Base-by-base conservation (phyloP, 805 yeast genomes). In the Saccharomycopsis sp. region DNA sequence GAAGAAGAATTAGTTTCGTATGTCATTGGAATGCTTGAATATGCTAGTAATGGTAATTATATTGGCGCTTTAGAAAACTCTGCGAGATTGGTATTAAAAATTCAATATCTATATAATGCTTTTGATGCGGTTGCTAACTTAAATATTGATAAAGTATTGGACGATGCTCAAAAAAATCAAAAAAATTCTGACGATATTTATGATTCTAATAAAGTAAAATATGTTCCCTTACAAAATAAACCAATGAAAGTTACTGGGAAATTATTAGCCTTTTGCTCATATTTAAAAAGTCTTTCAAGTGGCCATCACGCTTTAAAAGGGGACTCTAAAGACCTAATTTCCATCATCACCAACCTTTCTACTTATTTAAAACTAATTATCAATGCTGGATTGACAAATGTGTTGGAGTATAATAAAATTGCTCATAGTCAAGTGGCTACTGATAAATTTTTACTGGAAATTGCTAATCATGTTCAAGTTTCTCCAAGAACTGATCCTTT, bases 1-100 rank as follows among this genome's bases (percentile, higher is more conserved):
- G 99, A 92, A 58, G 98, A 88, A 56, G 76, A 77, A 14, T 72
- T 95, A 2, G 97, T 97, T 0, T 71, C 85, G 0, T 78, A 86
- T 54, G 86, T 92, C 14, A 82, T 95, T 2, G 89, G 84, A 49
- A 88, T 92, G 96, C 71, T 92, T 35, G 82, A 86, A 47, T 70
- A 70, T 48, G 87, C 95, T 2, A 79, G 94, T 23, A 72, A 75
- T 10, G 82, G 81, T 29, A 76, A 80, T 49, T 83, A 78, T 50
- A 51, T 61, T 10, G 70, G 70, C 30, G 95, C 96, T 1, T 20
- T 64, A 85, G 20, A 54, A 65, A 73, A 85, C 0, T 72, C 96
- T 0, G 85, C 87, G 0, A 66, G 70, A 45, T 69, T 92, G 35
- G 79, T 89, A 1, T 57, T 79, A 31, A 79, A 76, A 54, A 69